Evolutionary conservation across 306 rosid species (phyloP).

Genomic region (Inga laurina): DNA sequence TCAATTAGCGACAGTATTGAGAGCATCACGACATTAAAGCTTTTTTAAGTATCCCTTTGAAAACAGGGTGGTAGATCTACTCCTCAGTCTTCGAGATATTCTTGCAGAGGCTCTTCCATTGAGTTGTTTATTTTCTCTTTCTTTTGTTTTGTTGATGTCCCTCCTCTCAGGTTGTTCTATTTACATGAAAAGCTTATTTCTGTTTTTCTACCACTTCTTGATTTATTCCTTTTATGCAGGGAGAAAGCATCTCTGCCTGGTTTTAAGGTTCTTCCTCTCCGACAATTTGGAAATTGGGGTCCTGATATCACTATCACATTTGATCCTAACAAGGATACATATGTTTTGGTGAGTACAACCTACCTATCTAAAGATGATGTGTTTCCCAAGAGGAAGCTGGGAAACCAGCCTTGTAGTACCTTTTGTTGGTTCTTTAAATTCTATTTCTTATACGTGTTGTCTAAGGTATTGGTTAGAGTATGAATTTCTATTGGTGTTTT

Average conservation of each 20-base stretch:
- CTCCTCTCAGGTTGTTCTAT: slow-evolving; percentile 7
- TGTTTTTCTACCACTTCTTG: slow-evolving; percentile 25
- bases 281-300: slow-evolving; percentile 91
- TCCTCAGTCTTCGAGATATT: slow-evolving; percentile 18
- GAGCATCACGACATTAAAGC: slow-evolving; percentile 16
- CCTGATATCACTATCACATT: slow-evolving; percentile 72
- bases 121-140: slow-evolving; percentile 6
- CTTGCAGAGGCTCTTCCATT: slow-evolving; percentile 17
- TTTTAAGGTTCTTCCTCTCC: slow-evolving; percentile 84
- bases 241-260: slow-evolving; percentile 81
- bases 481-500: background rate
- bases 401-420: background rate
- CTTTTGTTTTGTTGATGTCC: slow-evolving; percentile 5
- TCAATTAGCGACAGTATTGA: slow-evolving; percentile 2
- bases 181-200: slow-evolving; percentile 12
- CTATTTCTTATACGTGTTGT: background rate
- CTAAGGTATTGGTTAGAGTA: background rate
- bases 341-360: slow-evolving; percentile 66
- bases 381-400: background rate
- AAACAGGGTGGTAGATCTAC: slow-evolving; percentile 3
- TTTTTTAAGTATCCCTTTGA: slow-evolving; percentile 2
- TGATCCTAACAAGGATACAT: slow-evolving; percentile 78
- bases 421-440: background rate
- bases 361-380: slow-evolving; percentile 6
- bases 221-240: slow-evolving; percentile 53